Conservation (phyloP, 2,329 filamentous ascomycete species). For the Cryphonectria carpinicola region DNA sequence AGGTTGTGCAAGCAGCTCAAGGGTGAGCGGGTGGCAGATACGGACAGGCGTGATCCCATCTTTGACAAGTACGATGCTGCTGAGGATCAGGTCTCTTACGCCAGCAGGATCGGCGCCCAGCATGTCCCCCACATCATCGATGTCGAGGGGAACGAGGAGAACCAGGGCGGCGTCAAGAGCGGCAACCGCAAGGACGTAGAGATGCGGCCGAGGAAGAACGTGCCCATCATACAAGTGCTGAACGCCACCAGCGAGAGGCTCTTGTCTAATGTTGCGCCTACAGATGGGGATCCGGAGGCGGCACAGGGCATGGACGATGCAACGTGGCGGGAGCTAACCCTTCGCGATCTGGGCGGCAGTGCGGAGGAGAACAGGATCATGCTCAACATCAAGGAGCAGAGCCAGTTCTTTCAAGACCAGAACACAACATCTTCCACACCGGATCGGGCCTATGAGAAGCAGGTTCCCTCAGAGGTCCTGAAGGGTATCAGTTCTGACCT, state of each 20-base stretch:
- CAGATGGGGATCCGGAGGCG: slow-evolving; percentile 69
- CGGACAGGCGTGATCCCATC: slow-evolving; percentile 74
- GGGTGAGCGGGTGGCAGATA: slow-evolving; percentile 82
- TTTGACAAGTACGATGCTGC: slow-evolving; percentile 85
- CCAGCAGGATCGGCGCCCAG: slow-evolving; percentile 60
- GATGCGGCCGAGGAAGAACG: slow-evolving; percentile 81
- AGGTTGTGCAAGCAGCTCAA: slow-evolving; percentile 88
- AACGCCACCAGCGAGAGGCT: slow-evolving; percentile 94
- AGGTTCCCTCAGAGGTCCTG: slow-evolving; percentile 72
- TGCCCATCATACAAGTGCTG: slow-evolving; percentile 85
- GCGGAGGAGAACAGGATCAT: slow-evolving; percentile 76
- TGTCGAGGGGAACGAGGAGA: slow-evolving; percentile 91
- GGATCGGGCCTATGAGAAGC: slow-evolving; percentile 63
- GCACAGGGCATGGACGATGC: slow-evolving; percentile 72
- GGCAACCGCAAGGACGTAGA: slow-evolving; percentile 90
- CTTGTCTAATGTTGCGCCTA: slow-evolving; percentile 82
- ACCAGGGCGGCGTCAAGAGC: slow-evolving; percentile 78
- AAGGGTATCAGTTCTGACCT: slow-evolving; percentile 67
- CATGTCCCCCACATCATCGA: slow-evolving; percentile 89
- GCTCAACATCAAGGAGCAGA: slow-evolving; percentile 87
- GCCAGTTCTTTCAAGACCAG: slow-evolving; percentile 73
- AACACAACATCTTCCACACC: slow-evolving; percentile 52
- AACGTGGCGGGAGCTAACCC: slow-evolving; percentile 72
- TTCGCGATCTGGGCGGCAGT: slow-evolving; percentile 80
- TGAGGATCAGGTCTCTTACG: slow-evolving; percentile 62